These are phyloP conservation scores for Leccinum arenicola DNA, from an alignment of 768 basidiomycete species.

Conservation along the genomic window DNA sequence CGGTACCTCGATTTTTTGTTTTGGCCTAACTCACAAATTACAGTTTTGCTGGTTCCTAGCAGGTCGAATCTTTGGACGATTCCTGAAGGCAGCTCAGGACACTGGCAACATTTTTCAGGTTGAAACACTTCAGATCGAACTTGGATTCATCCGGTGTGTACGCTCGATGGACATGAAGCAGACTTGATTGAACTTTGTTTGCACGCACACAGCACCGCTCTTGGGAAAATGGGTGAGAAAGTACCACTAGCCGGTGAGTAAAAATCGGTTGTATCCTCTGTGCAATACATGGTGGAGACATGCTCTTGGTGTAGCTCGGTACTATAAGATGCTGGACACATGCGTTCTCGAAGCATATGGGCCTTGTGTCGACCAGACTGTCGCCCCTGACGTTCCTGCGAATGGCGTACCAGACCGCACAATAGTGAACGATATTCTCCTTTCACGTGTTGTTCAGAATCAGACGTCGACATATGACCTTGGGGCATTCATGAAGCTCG, in stretches of 20 bases:
- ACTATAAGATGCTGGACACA: constrained; percentile 23
- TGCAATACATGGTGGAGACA: not conserved
- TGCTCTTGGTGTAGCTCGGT: constrained; percentile 14
- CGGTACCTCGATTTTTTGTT: not conserved
- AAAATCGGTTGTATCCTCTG: constrained; percentile 1
- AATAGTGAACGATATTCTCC: constrained; percentile 8
- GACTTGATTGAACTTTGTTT: not conserved
- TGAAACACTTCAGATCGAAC: constrained; percentile 56
- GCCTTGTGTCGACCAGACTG: not conserved
- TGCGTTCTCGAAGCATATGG: constrained; percentile 13
- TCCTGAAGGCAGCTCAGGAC: constrained; percentile 61
- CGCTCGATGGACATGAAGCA: not conserved
- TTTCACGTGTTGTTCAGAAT: constrained; percentile 9
- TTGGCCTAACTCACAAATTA: not conserved
- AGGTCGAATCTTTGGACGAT: constrained; percentile 64
- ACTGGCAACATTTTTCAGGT: constrained; percentile 55
- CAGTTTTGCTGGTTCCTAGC: constrained; percentile 71
- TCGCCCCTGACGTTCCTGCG: constrained; percentile 1
- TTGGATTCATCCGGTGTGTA: constrained; percentile 66
- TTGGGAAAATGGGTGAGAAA: constrained; percentile 61
- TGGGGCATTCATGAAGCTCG: constrained; percentile 11
- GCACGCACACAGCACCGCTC: constrained; percentile 43
- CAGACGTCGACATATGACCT: constrained; percentile 8
- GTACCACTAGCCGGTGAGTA: constrained; percentile 58
- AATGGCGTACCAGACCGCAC: constrained; percentile 8